Percentiles rank a stretch among this genome's conserved stretches.
Conservation (phyloP, 768 basidiomycete genomes). For the Calocybe cyanea region DNA sequence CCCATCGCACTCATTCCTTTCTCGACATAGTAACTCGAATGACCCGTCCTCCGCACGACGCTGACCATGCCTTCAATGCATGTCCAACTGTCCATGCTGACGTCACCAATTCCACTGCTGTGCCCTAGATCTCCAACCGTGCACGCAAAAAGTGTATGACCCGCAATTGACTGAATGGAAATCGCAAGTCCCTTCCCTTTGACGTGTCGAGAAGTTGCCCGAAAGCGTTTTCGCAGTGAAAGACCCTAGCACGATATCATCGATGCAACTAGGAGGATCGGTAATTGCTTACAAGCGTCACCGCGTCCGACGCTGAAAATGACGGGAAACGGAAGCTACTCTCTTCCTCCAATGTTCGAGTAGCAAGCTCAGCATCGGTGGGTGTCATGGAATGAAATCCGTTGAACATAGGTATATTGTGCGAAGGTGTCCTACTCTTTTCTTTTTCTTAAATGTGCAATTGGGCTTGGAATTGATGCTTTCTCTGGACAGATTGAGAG, state of each 20-base stretch:
- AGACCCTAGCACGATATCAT: constrained; percentile 39
- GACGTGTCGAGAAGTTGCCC: constrained; percentile 61
- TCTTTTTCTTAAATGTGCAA: too few relatives aligned
- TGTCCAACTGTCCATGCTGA: constrained; percentile 78
- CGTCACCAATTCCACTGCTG: constrained; percentile 62
- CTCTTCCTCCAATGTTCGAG: constrained; percentile 69
- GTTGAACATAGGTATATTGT: constrained; percentile 49
- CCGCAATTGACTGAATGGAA: constrained; percentile 74
- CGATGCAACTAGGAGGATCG: not conserved
- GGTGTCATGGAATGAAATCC: constrained; percentile 60
- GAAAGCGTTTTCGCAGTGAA: constrained; percentile 81
- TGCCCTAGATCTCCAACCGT: constrained; percentile 80
- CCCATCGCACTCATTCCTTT: constrained; percentile 85
- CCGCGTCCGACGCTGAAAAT: constrained; percentile 74
- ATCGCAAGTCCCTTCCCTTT: constrained; percentile 82
- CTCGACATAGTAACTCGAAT: constrained; percentile 83
- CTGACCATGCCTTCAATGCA: constrained; percentile 77
- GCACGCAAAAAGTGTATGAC: constrained; percentile 77
- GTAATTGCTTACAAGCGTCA: constrained; percentile 53
- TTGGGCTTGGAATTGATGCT: too few relatives aligned
- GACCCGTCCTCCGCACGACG: constrained; percentile 75
- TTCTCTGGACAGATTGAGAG: constrained; percentile 5
- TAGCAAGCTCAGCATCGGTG: constrained; percentile 70
- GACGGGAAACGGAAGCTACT: constrained; percentile 63
- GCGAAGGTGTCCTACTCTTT: too few relatives aligned